Evolutionary conservation across 495 filamentous ascomycete species (phyloP), one percentile per base, ranked within the genome.

Genomic region (Cercophora sp.): DNA sequence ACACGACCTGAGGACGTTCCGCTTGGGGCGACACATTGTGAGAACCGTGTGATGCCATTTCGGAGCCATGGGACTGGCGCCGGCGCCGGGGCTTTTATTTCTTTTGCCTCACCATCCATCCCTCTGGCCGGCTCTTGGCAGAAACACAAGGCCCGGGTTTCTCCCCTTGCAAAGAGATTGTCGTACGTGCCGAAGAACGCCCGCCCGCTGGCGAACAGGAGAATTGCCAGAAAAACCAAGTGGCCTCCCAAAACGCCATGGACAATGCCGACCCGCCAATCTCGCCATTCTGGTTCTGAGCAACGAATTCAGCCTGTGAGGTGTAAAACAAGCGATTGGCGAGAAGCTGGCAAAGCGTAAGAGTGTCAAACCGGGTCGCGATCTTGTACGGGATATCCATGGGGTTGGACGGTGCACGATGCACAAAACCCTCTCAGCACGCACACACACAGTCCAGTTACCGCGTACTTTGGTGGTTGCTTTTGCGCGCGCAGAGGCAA

Each of bases 261-360:
- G 20, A 44, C 41, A 44, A 44, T 47, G 44, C 25, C 27, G 26
- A 19, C 26, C 27, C 44, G 44, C 16, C 13, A 22, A 27, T 34
- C 15, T 47, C 26, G 41, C 41, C 41, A 44, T 44, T 24, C 24
- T 44, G 41, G 22, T 3, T 24, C 9, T 23, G 41, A 9, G 8
- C 19, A 15, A 13, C 22, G 22, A 19, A 24, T 47, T 47, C 44
- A 47, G 44, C 10, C 44, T 47, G 27, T 47, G 44, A 15, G 26
- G 16, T 31, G 44, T 32, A 34, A 47, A 47, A 47, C 44, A 47
- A 47, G 44, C 44, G 44, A 47, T 47, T 47, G 44, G 44, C 44
- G 41, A 44, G 40, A 43, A 11, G 18, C 22, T 43, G 18, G 18
- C 41, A 44, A 27, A 13, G 24, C 24, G 22, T 11, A 11, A 26